Evolutionary conservation across 164 flowering plant species (phyloP), one percentile per base, ranked within the genome.

Genomic region (Dillenia turbinata): DNA sequence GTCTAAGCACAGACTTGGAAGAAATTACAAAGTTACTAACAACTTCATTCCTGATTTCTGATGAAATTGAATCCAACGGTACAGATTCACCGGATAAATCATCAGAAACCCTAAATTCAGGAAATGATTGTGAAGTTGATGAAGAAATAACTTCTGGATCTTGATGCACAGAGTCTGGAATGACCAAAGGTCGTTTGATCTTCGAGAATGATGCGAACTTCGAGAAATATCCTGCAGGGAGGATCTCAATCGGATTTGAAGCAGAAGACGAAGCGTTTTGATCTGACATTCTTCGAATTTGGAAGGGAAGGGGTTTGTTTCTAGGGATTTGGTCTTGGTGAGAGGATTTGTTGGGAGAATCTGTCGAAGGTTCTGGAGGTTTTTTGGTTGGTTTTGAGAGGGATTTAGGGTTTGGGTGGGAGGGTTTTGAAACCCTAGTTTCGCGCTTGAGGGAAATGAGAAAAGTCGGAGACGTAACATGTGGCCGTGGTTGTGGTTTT

Each of bases 141-240:
- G 22, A 67, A 46, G 54, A 33, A 51, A 56, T 49, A 9, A 47
- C 9, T 51, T 40, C 51, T 12, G 67, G 44, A 9, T 64, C 77
- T 2, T 69, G 17, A 55, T 73, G 78, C 8, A 52, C 44, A 22
- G 68, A 9, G 43, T 81, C 81, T 10, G 79, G 66, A 55, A 65
- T 66, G 57, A 80, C 68, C 48, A 60, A 65, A 10, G 71, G 44
- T 15, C 67, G 71, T 17, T 50, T 74, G 12, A 65, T 55, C 69
- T 77, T 89, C 15, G 79, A 73, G 73, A 88, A 91, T 3, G 82
- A 84, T 0, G 77, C 66, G 33, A 67, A 71, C 44, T 71, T 84
- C 12, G 83, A 75, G 65, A 77, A 72, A 62, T 62, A 76, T 1
- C 87, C 77, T 9, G 84, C 82, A 9, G 80, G 77, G 11, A 86